Evolutionary conservation across 2,329 filamentous ascomycete genomes (phyloP).

Genomic region (Colletotrichum musicola): DNA sequence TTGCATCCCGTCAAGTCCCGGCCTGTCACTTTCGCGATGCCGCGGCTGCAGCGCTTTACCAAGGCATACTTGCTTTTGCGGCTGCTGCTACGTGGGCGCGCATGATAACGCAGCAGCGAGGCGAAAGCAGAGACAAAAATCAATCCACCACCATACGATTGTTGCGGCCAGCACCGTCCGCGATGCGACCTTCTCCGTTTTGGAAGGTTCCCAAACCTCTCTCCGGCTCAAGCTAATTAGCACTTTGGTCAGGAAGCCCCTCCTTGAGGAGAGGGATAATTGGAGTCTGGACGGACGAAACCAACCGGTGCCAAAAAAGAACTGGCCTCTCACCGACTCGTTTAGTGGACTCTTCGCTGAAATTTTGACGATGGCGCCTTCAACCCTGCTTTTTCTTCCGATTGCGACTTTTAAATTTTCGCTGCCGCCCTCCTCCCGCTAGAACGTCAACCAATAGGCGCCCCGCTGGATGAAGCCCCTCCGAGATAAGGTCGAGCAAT

Average conservation of each 20-base stretch:
- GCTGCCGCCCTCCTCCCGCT: neutral
- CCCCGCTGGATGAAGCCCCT: constrained; percentile 7
- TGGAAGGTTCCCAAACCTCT: neutral
- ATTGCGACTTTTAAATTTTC: constrained; percentile 24
- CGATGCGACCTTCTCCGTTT: constrained; percentile 25
- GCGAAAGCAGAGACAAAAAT: constrained; percentile 11
- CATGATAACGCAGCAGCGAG: constrained; percentile 4
- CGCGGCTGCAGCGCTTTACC: constrained; percentile 24
- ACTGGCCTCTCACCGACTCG: constrained; percentile 30
- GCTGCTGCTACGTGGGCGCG: neutral
- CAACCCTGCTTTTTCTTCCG: constrained; percentile 30
- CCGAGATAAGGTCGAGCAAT: constrained; percentile 29
- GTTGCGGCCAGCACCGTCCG: constrained; percentile 8
- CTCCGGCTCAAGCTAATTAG: neutral
- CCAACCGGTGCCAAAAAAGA: constrained; percentile 7
- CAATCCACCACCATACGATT: constrained; percentile 35
- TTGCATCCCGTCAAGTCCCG: constrained; percentile 22
- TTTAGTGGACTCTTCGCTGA: constrained; percentile 29
- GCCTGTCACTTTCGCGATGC: constrained; percentile 15
- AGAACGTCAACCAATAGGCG: constrained; percentile 31
- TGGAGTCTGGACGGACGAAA: neutral
- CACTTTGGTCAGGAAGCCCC: constrained; percentile 2
- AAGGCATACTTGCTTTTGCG: neutral
- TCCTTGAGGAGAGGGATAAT: neutral
- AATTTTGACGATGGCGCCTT: constrained; percentile 36